A percentile compares a stretch with the other conserved stretches of the same genome.
phyloP scores from a whole-genome alignment of 1,284 basidiomycete species.

The Trichosporon sp. region DNA sequence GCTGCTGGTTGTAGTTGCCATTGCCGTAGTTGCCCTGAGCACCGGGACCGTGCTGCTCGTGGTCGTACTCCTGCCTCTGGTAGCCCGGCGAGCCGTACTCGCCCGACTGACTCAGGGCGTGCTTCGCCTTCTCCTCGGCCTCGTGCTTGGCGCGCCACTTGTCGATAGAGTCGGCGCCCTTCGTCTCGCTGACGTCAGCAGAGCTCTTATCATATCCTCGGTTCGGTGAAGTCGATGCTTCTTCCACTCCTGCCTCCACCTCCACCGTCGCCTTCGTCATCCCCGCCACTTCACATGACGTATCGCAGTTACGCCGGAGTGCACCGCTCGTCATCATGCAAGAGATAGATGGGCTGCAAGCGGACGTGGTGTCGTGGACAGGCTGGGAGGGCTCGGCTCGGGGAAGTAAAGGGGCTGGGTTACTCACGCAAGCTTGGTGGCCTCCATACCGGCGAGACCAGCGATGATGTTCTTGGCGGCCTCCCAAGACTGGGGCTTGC shows the following conservation, averaged over 20 bases:
- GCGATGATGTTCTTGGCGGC: slow-evolving; percentile 35
- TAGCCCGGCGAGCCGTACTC: slow-evolving; percentile 19
- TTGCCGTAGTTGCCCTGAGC: slow-evolving; percentile 11
- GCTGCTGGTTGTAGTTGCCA: slow-evolving; percentile 10
- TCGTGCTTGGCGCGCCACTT: slow-evolving; percentile 24
- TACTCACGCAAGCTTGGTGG: slow-evolving; percentile 33
- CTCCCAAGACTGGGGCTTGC: slow-evolving; percentile 22
- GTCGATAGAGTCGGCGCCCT: slow-evolving; percentile 27
- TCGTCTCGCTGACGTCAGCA: slow-evolving; percentile 24
- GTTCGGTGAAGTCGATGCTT: no score
- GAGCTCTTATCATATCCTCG: neutral
- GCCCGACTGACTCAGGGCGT: slow-evolving; percentile 22
- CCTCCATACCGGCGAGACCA: slow-evolving; percentile 32
- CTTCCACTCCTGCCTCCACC: neutral
- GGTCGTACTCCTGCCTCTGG: slow-evolving; percentile 15
- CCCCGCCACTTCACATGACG: neutral
- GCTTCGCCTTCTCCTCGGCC: slow-evolving; percentile 23
- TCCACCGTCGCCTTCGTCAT: neutral
- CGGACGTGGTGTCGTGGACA: no score
- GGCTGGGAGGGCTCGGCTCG: neutral
- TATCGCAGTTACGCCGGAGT: neutral
- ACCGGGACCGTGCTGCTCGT: slow-evolving; percentile 9
- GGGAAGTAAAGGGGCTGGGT: neutral
- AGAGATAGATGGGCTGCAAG: no score
- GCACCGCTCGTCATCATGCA: neutral